These are phyloP conservation scores for Crucihimalaya himalaica DNA, from an alignment of 345 rosid species.

Conservation along the genomic window DNA sequence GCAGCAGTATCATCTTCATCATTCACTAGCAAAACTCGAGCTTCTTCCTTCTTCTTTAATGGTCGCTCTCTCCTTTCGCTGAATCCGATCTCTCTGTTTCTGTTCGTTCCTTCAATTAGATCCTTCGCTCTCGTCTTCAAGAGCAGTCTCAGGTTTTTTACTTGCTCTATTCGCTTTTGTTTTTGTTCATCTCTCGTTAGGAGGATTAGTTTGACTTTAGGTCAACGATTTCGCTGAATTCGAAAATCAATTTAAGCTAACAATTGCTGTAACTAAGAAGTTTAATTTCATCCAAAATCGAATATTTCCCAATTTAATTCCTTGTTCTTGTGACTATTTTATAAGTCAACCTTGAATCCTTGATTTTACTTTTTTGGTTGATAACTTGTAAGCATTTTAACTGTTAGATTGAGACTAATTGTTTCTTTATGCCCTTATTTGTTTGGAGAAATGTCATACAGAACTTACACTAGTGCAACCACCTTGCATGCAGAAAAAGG, in stretches of 20 bases:
- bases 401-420: conserved; percentile 14
- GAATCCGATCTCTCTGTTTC: not conserved
- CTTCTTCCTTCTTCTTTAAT: conserved; percentile 18
- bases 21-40: not conserved
- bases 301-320: not conserved
- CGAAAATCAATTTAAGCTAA: too few relatives aligned
- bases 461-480: conserved; percentile 25
- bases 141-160: conserved; percentile 17
- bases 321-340: not conserved
- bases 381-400: not conserved
- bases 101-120: not conserved
- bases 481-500: conserved; percentile 51
- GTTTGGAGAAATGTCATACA: conserved; percentile 29
- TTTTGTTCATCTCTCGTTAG: too few relatives aligned
- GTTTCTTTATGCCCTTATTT: conserved; percentile 1
- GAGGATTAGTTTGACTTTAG: too few relatives aligned
- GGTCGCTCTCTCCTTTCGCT: conserved; percentile 2
- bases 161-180: too few relatives aligned
- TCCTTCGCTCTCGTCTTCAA: conserved; percentile 6
- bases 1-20: conserved; percentile 17
- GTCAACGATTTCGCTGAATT: too few relatives aligned
- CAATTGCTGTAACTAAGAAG: too few relatives aligned
- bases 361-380: not conserved
- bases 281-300: not conserved
- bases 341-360: not conserved